Evolutionary conservation across 2,329 filamentous ascomycete species (phyloP).

Genomic region (Drechslera avenae): DNA sequence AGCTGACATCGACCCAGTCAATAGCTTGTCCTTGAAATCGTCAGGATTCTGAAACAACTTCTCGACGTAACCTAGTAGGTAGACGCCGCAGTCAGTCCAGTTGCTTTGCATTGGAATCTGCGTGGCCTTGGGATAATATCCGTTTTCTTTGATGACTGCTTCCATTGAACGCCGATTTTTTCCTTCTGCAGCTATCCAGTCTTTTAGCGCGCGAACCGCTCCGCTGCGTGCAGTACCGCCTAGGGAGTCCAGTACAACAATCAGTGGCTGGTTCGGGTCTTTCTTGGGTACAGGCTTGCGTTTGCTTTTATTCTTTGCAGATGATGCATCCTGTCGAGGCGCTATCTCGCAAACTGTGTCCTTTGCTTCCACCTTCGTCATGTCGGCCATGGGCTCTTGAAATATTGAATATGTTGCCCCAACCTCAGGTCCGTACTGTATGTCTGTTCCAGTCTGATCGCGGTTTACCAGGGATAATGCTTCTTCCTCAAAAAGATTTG

Average conservation of each 20-base stretch:
- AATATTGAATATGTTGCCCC: not conserved
- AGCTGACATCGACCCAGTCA: constrained; percentile 67
- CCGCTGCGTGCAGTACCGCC: constrained; percentile 59
- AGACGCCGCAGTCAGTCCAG: constrained; percentile 87
- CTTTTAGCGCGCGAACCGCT: constrained; percentile 71
- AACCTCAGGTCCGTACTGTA: no score
- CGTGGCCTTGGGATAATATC: constrained; percentile 67
- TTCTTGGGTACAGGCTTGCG: constrained; percentile 35
- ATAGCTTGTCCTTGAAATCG: constrained; percentile 67
- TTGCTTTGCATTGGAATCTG: constrained; percentile 82
- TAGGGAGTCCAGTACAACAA: constrained; percentile 89
- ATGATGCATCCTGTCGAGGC: constrained; percentile 10
- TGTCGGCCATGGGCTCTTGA: not conserved
- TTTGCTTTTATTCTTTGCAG: constrained; percentile 32
- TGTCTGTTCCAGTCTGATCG: constrained; percentile 10
- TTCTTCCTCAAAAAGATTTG: constrained; percentile 30
- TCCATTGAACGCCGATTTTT: constrained; percentile 62
- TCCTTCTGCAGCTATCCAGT: constrained; percentile 78
- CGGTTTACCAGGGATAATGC: constrained; percentile 29
- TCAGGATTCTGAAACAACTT: constrained; percentile 80
- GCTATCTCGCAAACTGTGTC: constrained; percentile 4
- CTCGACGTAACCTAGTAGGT: constrained; percentile 80
- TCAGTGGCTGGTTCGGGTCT: constrained; percentile 59
- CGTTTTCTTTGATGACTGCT: constrained; percentile 54
- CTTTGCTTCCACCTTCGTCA: constrained; percentile 7